phyloP scores from a whole-genome alignment of 177 flowering plant species.

The Vitis hybrid region DNA sequence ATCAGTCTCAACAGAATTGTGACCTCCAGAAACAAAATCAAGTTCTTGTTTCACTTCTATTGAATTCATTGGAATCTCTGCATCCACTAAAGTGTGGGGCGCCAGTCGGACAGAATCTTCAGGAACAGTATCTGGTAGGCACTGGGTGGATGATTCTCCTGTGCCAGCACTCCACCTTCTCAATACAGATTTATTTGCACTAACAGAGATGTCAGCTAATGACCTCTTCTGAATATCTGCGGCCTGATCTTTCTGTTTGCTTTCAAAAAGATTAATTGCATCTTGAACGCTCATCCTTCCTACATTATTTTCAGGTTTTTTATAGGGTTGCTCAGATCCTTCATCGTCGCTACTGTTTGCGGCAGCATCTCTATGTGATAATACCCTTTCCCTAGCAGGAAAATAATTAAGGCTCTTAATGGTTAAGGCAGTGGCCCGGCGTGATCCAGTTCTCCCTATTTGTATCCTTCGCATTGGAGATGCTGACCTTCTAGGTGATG shows the following conservation, averaged over 20 bases:
- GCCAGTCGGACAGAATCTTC: slow-evolving; percentile 25
- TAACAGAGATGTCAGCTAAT: slow-evolving; percentile 28
- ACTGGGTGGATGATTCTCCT: slow-evolving; percentile 51
- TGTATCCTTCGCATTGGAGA: slow-evolving; percentile 92
- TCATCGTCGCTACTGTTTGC: slow-evolving; percentile 59
- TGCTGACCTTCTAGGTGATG: slow-evolving; percentile 82
- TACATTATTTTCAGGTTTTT: slow-evolving; percentile 49
- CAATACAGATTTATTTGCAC: slow-evolving; percentile 63
- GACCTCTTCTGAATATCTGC: slow-evolving; percentile 44
- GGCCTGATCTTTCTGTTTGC: slow-evolving; percentile 67
- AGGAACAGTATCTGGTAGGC: slow-evolving; percentile 30
- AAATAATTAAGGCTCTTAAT: slow-evolving; percentile 70
- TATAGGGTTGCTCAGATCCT: slow-evolving; percentile 38
- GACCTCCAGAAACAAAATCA: slow-evolving; percentile 16
- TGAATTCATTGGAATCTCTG: slow-evolving; percentile 20
- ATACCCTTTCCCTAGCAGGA: slow-evolving; percentile 57
- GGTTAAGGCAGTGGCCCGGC: slow-evolving; percentile 62
- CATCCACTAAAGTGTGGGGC: slow-evolving; percentile 17
- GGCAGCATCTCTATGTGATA: slow-evolving; percentile 40
- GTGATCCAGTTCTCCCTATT: slow-evolving; percentile 78
- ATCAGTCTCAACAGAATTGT: slow-evolving; percentile 21
- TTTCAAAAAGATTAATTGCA: slow-evolving; percentile 86
- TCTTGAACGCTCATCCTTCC: slow-evolving; percentile 81
- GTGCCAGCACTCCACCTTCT: slow-evolving; percentile 90
- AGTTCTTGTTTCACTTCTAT: slow-evolving; percentile 29